Evolutionary conservation across 257 asterid genomes (phyloP).

Genomic region (Misopates orontium): DNA sequence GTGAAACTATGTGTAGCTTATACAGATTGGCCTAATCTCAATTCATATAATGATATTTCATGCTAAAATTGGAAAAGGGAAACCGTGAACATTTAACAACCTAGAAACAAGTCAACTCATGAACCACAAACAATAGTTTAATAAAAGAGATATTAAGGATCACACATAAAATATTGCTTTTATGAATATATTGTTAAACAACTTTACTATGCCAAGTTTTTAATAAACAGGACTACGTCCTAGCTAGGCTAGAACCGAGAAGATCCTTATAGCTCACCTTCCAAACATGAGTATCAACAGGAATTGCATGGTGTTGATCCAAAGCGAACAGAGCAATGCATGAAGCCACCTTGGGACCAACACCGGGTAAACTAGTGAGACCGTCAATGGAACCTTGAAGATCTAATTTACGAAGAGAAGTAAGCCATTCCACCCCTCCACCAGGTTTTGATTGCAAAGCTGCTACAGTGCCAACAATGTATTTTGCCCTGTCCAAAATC

Average conservation of each 20-base stretch:
- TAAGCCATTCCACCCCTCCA: conserved; percentile 89
- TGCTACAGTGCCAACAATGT: conserved; percentile 78
- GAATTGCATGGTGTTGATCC: conserved; percentile 95
- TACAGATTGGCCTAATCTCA: background rate
- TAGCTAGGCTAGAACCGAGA: background rate
- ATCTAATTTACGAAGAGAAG: conserved; percentile 69
- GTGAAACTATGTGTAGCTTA: background rate
- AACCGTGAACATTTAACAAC: background rate
- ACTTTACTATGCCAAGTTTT: background rate
- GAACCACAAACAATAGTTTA: background rate
- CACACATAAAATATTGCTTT: background rate
- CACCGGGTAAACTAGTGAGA: conserved; percentile 80
- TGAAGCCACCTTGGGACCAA: conserved; percentile 99
- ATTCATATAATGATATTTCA: background rate
- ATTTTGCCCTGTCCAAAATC: conserved; percentile 72
- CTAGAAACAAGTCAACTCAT: background rate
- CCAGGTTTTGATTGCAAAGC: conserved; percentile 75
- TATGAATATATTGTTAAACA: background rate
- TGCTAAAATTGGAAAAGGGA: background rate
- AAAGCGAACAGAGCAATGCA: conserved; percentile 91
- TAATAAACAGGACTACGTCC: conserved; percentile 15
- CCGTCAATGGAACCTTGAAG: conserved; percentile 69
- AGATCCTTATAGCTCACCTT: conserved; percentile 46
- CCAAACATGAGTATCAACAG: conserved; percentile 99
- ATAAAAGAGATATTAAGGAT: background rate